Evolutionary conservation across 2,329 filamentous ascomycete genomes (phyloP), one percentile per base, ranked within the genome.

Genomic region (Arthrobotrys megalospora): DNA sequence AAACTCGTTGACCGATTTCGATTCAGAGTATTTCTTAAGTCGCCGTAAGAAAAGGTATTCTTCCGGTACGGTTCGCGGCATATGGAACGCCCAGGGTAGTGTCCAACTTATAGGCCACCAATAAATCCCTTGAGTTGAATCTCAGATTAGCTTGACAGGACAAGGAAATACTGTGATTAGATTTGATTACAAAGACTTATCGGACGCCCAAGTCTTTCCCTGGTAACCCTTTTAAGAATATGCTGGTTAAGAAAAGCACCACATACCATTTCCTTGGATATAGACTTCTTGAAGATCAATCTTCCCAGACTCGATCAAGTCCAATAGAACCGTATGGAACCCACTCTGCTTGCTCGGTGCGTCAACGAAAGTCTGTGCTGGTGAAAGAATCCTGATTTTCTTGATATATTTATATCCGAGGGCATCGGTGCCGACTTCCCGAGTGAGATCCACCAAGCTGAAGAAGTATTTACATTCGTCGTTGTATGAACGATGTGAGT

Each of bases 361-460:
- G 6, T 2, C 2, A 10, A 6, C 10, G 12, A 41, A 62, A 62
- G 34, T 24, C 10, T 8, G 16, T 10, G 8, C 6, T 14, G 19
- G 19, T 16, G 36, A 24, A 1, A 38, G n/a, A 21, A 62, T 6
- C 7, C n/a, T 12, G 1, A 62, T 38, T 24, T 38, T 41, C n/a
- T 38, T 19, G 6, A 62, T 62, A 14, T 62, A 24, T 43, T 24
- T 36, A 14, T 62, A 62, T 11, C 55, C 55, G 5, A 62, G 21
- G 0, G 16, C 36, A 21, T 62, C 55, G 2, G 55, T 7, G 6
- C 55, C 55, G 16, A 38, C 36, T 14, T 62, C 55, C 6, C 36
- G n/a, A 14, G 55, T 62, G n/a, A 62, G 36, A 7, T 24, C 11
- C 12, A 34, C 55, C 34, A 62, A 8, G 24, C 10, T 48, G 12